These are phyloP conservation scores for Aspergillus pseudotamarii DNA, from an alignment of 2,329 filamentous ascomycete species.

Conservation along the genomic window DNA sequence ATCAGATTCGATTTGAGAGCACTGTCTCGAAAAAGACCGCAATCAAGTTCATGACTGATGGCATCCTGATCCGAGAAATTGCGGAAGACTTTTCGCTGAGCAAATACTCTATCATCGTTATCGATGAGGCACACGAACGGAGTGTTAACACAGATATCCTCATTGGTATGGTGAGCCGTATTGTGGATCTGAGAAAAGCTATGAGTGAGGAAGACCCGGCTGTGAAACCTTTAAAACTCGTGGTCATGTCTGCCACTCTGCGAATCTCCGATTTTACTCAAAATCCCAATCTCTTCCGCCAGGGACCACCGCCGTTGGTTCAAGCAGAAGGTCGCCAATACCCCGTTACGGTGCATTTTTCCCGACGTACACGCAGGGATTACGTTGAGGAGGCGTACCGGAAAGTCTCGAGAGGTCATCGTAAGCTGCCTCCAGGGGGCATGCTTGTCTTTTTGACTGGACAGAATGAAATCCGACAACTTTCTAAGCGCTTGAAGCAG, in stretches of 20 bases:
- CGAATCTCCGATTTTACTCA: conserved; percentile 87
- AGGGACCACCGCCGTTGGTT: conserved; percentile 74
- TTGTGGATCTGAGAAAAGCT: conserved; percentile 79
- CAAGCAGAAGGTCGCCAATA: conserved; percentile 91
- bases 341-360: conserved; percentile 86
- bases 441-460: conserved; percentile 95
- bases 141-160: conserved; percentile 97
- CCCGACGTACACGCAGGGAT: conserved; percentile 78
- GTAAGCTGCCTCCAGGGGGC: conserved; percentile 84
- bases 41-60: conserved; percentile 99
- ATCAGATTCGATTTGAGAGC: conserved; percentile 94
- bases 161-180: conserved; percentile 94
- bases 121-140: conserved; percentile 96
- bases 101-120: conserved; percentile 91
- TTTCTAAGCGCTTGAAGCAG: conserved; percentile 78
- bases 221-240: conserved; percentile 79
- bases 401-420: conserved; percentile 85
- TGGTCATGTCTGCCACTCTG: conserved; percentile 98
- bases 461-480: conserved; percentile 82
- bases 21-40: conserved; percentile 78
- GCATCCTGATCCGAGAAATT: conserved; percentile 89
- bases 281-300: conserved; percentile 77
- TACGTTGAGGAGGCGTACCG: conserved; percentile 88
- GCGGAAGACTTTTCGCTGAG: conserved; percentile 82
- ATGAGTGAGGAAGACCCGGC: conserved; percentile 72